A percentile compares a stretch with the other conserved stretches of the same genome.
Evolutionary conservation across 495 filamentous ascomycete genomes (phyloP).

Genomic region (Penicillium verhagenii): DNA sequence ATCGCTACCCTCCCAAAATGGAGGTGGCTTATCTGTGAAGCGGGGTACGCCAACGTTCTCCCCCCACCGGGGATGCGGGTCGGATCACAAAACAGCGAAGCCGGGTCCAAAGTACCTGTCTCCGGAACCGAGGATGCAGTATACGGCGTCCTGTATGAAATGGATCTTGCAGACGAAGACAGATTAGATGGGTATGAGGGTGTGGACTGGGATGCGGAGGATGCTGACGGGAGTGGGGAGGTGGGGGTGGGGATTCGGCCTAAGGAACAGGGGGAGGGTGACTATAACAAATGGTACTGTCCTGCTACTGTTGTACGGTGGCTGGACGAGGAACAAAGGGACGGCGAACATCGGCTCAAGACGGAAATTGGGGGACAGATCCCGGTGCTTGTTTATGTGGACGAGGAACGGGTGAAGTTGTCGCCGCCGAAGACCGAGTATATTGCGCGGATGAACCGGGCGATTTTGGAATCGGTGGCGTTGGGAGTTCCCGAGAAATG

Average conservation of each 20-base stretch:
- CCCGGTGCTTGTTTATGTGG: constrained; percentile 58
- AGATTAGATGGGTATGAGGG: constrained; percentile 44
- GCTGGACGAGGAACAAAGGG: constrained; percentile 34
- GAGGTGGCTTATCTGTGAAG: constrained; percentile 64
- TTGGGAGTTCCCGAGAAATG: constrained; percentile 57
- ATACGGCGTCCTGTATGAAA: constrained; percentile 64
- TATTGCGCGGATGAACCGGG: constrained; percentile 65
- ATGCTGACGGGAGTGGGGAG: constrained; percentile 7
- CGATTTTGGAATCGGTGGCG: constrained; percentile 57
- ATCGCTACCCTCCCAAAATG: constrained; percentile 50
- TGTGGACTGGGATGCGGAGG: constrained; percentile 27
- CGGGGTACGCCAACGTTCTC: constrained; percentile 71
- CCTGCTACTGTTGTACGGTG: constrained; percentile 31
- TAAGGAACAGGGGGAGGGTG: constrained; percentile 33
- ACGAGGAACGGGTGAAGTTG: constrained; percentile 40
- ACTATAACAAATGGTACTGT: constrained; percentile 44
- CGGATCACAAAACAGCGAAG: constrained; percentile 17
- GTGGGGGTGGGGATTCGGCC: constrained; percentile 44
- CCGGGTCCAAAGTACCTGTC: constrained; percentile 18
- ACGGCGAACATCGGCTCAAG: constrained; percentile 7
- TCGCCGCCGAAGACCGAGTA: constrained; percentile 59
- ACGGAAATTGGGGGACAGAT: constrained; percentile 14
- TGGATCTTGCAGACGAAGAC: constrained; percentile 37
- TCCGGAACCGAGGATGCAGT: constrained; percentile 32
- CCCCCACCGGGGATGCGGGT: constrained; percentile 31